Evolutionary conservation across 1,139 yeast species (phyloP), one percentile per base, ranked within the genome.

Genomic region (Yarrowia galli): DNA sequence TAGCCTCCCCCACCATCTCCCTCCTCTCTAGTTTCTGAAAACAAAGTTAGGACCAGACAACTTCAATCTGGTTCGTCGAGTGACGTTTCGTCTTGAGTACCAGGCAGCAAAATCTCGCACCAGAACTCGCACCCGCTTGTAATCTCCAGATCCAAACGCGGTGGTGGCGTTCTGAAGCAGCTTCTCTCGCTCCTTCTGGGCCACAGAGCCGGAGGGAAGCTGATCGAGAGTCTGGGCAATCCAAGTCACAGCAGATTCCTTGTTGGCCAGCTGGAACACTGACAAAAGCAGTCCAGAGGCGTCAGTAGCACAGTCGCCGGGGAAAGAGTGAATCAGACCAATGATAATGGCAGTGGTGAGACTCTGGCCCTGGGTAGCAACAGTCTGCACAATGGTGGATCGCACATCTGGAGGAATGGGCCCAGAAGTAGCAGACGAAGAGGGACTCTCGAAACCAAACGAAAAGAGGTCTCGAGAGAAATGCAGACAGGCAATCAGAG

Each of bases 381-480:
- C 82, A 74, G 81, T 79, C 67, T 72, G 78, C 69, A 83, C 79
- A 22, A 90, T 81, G 51, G 83, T 80, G 15, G 76, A 74, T 69
- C 86, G 83, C 71, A 92, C 84, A 38, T 83, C 82, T 20, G 76
- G 79, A 5, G 90, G 89, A 20, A 84, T 82, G 43, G 77, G 78
- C 12, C 85, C 87, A 67, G 86, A 85, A 68, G 85, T 80, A 45
- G 87, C 84, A 4, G 97, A 88, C 38, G 91, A 83, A 8, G 98
- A 97, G 3, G 97, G 92, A 20, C 85, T 82, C 49, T 85, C 88
- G 72, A 89, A 85, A 0, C 97, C 97, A 92, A 96, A 93, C 20
- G 92, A 86, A 48, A 91, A 79, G 60, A 91, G 82, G 76, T 92
- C 98, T 71, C 89, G 87, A 73, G 92, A 77, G 77, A 87, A 92